Evolutionary conservation across 768 basidiomycete genomes (phyloP).

Genomic region (Lyophyllum decastes): DNA sequence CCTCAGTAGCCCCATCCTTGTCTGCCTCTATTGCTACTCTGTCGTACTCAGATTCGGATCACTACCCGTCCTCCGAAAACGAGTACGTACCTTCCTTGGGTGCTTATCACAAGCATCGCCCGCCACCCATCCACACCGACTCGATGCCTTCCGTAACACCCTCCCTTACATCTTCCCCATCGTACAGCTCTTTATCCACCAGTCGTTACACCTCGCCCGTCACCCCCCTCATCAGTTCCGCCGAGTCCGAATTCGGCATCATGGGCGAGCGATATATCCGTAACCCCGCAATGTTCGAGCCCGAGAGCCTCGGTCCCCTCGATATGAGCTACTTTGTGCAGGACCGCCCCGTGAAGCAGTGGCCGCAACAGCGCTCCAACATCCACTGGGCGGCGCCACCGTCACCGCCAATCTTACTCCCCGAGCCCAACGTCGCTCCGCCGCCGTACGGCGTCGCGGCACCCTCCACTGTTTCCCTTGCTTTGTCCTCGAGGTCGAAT

Average conservation of each 20-base stretch:
- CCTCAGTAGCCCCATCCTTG: conserved; percentile 14
- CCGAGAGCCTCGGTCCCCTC: conserved; percentile 8
- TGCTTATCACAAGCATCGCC: conserved; percentile 22
- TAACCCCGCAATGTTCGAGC: conserved; percentile 8
- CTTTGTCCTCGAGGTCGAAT: not conserved
- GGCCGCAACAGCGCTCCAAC: conserved; percentile 30
- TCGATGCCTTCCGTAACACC: conserved; percentile 25
- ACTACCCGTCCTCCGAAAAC: conserved; percentile 9
- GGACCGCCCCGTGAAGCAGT: conserved; percentile 17
- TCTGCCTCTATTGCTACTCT: conserved; percentile 11
- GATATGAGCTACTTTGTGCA: conserved; percentile 13
- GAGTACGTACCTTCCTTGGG: conserved; percentile 4
- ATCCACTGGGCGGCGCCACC: conserved; percentile 17
- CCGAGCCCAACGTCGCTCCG: not conserved
- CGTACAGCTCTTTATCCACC: conserved; percentile 33
- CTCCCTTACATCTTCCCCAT: conserved; percentile 46
- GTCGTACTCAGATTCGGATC: conserved; percentile 18
- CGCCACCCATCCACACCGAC: conserved; percentile 20
- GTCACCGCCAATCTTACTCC: not conserved
- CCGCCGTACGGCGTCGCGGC: not conserved
- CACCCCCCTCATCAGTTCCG: conserved; percentile 33
- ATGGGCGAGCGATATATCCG: conserved; percentile 35
- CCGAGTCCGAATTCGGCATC: conserved; percentile 32
- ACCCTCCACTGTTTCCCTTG: too few species aligned
- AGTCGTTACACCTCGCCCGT: conserved; percentile 26